Base-by-base conservation (phyloP, 495 filamentous ascomycete genomes). In the Daldinia loculata region DNA sequence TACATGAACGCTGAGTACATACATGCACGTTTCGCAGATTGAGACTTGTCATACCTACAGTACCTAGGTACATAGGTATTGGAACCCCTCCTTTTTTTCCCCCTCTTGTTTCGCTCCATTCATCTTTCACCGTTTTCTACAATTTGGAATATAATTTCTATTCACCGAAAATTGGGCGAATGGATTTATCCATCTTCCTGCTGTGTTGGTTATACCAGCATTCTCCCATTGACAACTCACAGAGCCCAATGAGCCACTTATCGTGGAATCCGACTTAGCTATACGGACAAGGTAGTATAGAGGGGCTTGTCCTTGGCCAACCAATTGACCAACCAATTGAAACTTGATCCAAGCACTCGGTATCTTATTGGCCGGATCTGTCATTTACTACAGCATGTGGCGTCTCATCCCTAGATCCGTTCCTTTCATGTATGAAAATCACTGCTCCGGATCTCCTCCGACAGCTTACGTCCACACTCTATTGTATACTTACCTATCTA, bases 391-490 rank as follows among this genome's bases (percentile, higher is more conserved):
- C 8, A 55, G 15, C 9, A 53, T 55, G 39, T 41, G 39, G 39
- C 39, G 39, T 61, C 51, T 55, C 6, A 17, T 51, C 45, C 45
- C 6, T 17, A 22, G 17, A 26, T 51, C 11, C 12, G 17, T 53
- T 30, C 11, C 34, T 53, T 53, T 22, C 8, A 7, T 53, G 11
- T 30, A 15, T 29, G 50, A 52, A 53, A 30, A 57, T 57, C 26
- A 17, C 19, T 39, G 22, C 52, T 58, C 56, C 56, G 68, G 50
- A 56, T 19, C 34, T 11, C 6, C 19, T 27, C 62, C 34, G 36
- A 50, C 24, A 15, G 57, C 63, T 71, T 66, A 71, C 63, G 57
- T 66, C 27, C 57, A 62, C 68, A 70, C 56, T 57, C 32, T 52
- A 50, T 50, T 50, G 29, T 61, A 19, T 43, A 41, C 51, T 27